phyloP scores from a whole-genome alignment of 1,284 basidiomycete genomes.

The Mycena sp. region DNA sequence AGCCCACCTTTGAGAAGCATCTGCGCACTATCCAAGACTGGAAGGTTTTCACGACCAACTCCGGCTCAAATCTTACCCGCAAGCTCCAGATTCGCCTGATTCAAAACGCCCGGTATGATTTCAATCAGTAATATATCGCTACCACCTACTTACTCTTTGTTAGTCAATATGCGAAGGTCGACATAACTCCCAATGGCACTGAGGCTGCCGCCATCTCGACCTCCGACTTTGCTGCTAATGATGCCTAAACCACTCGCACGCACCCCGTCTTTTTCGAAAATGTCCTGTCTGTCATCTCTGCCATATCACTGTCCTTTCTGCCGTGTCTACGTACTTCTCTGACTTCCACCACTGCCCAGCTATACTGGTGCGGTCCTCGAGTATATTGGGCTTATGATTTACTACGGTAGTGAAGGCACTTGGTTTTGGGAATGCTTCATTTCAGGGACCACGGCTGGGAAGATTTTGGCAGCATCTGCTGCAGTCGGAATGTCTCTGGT shows the following conservation, averaged over 20 bases:
- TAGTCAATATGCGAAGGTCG: background rate
- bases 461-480: too few species aligned
- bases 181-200: background rate
- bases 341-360: background rate
- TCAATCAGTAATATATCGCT: background rate
- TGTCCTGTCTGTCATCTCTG: background rate
- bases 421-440: too few species aligned
- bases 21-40: background rate
- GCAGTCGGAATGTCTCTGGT: too few species aligned
- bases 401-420: too few species aligned
- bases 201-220: background rate
- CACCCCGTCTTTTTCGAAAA: background rate
- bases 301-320: background rate
- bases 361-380: too few species aligned
- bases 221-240: background rate
- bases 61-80: background rate
- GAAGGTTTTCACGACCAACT: slow-evolving; percentile 2
- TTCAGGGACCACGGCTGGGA: too few species aligned
- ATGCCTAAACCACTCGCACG: background rate
- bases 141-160: too few species aligned
- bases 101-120: background rate
- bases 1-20: background rate
- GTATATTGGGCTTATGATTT: too few species aligned
- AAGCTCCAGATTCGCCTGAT: background rate
- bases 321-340: background rate